Evolutionary conservation across 129 eudicot genomes (phyloP).

Genomic region (Rutidosis leptorrhynchoides): DNA sequence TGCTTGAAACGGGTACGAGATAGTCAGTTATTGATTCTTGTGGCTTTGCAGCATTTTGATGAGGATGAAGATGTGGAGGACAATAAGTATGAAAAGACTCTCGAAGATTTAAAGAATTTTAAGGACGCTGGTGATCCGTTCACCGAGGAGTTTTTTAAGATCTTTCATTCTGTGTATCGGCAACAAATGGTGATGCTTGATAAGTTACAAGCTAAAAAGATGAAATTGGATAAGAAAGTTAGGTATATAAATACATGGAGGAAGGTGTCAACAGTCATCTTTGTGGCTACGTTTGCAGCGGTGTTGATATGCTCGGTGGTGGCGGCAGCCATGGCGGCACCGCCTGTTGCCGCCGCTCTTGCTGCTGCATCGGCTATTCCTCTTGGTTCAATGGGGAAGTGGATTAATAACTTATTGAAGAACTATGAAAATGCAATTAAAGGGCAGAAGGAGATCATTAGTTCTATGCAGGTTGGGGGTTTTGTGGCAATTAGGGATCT

Average conservation of each 20-base stretch:
- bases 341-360: slow-evolving; percentile 78
- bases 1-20: slow-evolving; percentile 66
- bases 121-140: slow-evolving; percentile 76
- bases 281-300: slow-evolving; percentile 79
- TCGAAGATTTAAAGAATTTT: slow-evolving; percentile 70
- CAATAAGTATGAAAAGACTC: slow-evolving; percentile 44
- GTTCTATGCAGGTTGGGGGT: slow-evolving; percentile 72
- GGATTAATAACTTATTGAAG: slow-evolving; percentile 72
- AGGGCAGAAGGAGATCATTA: slow-evolving; percentile 67
- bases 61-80: slow-evolving; percentile 53
- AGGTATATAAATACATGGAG: slow-evolving; percentile 66
- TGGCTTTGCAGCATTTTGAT: slow-evolving; percentile 78
- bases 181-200: slow-evolving; percentile 78
- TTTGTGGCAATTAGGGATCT: slow-evolving; percentile 68
- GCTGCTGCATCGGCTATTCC: slow-evolving; percentile 78
- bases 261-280: slow-evolving; percentile 60
- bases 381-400: slow-evolving; percentile 88
- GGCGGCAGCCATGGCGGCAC: slow-evolving; percentile 88
- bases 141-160: slow-evolving; percentile 67
- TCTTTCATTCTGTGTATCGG: slow-evolving; percentile 63
- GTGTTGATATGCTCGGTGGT: slow-evolving; percentile 86
- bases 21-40: slow-evolving; percentile 58
- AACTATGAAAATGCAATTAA: slow-evolving; percentile 66
- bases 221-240: slow-evolving; percentile 61
- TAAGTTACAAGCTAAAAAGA: slow-evolving; percentile 58